These are phyloP conservation scores for Boletus pseudo-olivaceus DNA, from an alignment of 768 basidiomycete genomes.

Conservation along the genomic window DNA sequence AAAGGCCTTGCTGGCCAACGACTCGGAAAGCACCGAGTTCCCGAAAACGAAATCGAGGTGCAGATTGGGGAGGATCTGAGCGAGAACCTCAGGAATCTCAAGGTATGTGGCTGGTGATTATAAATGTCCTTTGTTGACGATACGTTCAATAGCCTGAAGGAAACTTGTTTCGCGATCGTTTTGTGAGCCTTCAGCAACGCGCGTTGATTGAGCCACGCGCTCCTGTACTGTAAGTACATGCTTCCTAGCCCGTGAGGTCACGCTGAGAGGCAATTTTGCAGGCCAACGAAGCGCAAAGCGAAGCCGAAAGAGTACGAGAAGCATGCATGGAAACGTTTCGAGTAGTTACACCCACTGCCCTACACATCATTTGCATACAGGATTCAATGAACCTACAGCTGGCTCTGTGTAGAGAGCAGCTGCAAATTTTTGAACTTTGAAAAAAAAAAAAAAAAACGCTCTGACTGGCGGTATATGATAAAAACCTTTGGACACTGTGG, in stretches of 20 bases:
- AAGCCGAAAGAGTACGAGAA: slow-evolving; percentile 70
- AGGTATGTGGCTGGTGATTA: slow-evolving; percentile 46
- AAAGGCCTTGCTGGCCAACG: slow-evolving; percentile 69
- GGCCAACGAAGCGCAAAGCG: slow-evolving; percentile 33
- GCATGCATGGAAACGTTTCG: slow-evolving; percentile 75
- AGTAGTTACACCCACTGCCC: slow-evolving; percentile 22
- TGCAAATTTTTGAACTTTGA: too few relatives aligned
- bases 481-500: slow-evolving; percentile 31
- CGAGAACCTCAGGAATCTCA: slow-evolving; percentile 78
- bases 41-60: slow-evolving; percentile 67
- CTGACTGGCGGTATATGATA: neutral
- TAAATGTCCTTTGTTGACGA: neutral
- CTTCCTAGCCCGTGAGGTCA: slow-evolving; percentile 22
- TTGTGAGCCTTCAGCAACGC: slow-evolving; percentile 82
- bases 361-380: neutral
- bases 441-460: neutral
- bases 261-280: slow-evolving; percentile 3
- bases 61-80: slow-evolving; percentile 89
- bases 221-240: slow-evolving; percentile 56
- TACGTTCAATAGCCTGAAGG: slow-evolving; percentile 70
- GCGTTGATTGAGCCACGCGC: slow-evolving; percentile 84
- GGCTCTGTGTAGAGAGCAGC: neutral
- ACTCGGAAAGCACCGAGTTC: slow-evolving; percentile 78
- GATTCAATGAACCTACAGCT: neutral
- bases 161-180: slow-evolving; percentile 87